Conservation (phyloP, 78 protist species). For the Monocercomonoides exilis region DNA sequence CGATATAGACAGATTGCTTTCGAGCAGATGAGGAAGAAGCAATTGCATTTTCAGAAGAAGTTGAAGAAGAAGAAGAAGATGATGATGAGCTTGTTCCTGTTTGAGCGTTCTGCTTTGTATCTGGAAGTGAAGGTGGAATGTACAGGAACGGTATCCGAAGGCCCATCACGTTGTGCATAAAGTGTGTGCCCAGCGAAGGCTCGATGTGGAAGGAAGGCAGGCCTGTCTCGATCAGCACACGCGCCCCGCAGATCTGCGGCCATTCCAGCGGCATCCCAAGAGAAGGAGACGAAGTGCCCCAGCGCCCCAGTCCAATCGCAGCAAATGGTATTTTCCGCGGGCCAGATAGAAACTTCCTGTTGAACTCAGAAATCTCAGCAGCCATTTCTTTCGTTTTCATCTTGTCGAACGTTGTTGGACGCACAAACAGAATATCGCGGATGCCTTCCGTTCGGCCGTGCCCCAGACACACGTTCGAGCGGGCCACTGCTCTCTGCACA, state of each 20-base stretch:
- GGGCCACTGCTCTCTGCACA: background rate
- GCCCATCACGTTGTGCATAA: slow-evolving; percentile 14
- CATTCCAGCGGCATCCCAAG: slow-evolving; percentile 12
- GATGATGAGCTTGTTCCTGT: too few species aligned
- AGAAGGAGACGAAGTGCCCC: slow-evolving; percentile 5
- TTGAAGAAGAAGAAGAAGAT: too few species aligned
- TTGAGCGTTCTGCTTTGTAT: background rate
- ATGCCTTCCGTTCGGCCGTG: background rate
- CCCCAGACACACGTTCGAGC: background rate
- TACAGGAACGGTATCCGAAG: slow-evolving; percentile 18
- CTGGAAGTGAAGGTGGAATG: background rate
- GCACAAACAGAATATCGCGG: background rate
- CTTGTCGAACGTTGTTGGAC: background rate
- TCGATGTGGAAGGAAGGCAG: slow-evolving; percentile 2
- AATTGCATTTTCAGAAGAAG: too few species aligned
- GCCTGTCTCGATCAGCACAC: slow-evolving; percentile 14
- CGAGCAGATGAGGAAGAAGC: too few species aligned
- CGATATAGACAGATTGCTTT: too few species aligned
- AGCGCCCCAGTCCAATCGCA: slow-evolving; percentile 11
- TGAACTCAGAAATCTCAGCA: background rate
- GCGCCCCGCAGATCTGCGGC: slow-evolving; percentile 10
- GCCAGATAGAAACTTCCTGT: background rate
- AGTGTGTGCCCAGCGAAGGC: slow-evolving; percentile 7
- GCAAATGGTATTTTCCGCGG: background rate
- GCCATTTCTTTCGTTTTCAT: background rate